Evolutionary conservation across 1,284 basidiomycete genomes (phyloP).

Genomic region (Trichosporon sp.): DNA sequence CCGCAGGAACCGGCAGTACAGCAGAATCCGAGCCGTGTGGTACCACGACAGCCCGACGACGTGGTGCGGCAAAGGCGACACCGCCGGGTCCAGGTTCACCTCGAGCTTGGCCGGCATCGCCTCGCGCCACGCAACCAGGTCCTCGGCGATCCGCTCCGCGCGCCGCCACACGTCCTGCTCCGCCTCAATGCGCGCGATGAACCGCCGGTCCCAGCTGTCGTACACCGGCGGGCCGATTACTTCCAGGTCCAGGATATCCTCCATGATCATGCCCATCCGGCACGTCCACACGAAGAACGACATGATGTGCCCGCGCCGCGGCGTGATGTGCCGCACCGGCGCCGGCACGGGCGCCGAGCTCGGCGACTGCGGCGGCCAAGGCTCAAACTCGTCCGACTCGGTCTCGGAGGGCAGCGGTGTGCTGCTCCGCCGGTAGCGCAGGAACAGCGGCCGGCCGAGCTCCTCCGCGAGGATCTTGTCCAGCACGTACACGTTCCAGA

Average conservation of each 20-base stretch:
- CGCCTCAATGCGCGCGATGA: not conserved
- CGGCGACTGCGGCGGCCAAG: slow-evolving; percentile 42
- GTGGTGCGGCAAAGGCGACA: slow-evolving; percentile 39
- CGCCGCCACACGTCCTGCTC: slow-evolving; percentile 13
- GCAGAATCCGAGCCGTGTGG: slow-evolving; percentile 36
- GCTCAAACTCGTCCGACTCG: slow-evolving; percentile 51
- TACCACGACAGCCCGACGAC: slow-evolving; percentile 43
- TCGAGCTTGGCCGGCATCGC: slow-evolving; percentile 29
- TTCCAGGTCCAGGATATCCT: slow-evolving; percentile 42
- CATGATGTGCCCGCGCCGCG: slow-evolving; percentile 33
- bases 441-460: slow-evolving; percentile 48
- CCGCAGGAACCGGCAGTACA: slow-evolving; percentile 40
- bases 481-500: slow-evolving; percentile 50
- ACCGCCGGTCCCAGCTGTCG: slow-evolving; percentile 18
- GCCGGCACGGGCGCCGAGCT: slow-evolving; percentile 23
- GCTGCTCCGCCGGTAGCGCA: slow-evolving; percentile 46
- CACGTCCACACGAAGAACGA: slow-evolving; percentile 42
- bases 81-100: slow-evolving; percentile 16
- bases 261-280: slow-evolving; percentile 41
- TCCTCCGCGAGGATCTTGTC: slow-evolving; percentile 51
- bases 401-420: slow-evolving; percentile 46
- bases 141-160: slow-evolving; percentile 23
- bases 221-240: slow-evolving; percentile 22
- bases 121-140: slow-evolving; percentile 33
- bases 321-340: slow-evolving; percentile 26